Evolutionary conservation across 1,284 basidiomycete genomes (phyloP), one percentile per base, ranked within the genome.

Genomic region (Anthracocystis panici-leucophaei): DNA sequence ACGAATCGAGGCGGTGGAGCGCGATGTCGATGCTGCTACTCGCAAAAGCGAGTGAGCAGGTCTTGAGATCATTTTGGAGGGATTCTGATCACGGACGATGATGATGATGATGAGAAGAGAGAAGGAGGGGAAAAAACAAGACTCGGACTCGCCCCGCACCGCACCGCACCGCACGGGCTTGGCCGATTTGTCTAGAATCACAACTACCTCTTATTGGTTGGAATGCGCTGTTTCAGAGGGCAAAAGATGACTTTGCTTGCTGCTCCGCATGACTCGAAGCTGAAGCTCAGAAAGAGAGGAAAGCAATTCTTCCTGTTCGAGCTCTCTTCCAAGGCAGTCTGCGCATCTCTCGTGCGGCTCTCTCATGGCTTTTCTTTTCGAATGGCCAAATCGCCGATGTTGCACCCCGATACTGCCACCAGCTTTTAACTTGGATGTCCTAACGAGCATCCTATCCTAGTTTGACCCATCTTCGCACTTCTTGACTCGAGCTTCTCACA

Each of bases 41-140:
- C 68, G 62, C 58, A 71, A 27, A 35, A 71, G 58, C 58, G 68
- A 71, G 45, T 31, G 33, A 27, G 63, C 68, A 55, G 58, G 58
- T 71, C 68, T 61, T n/a, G 68, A 65, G 55, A 71, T 65, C 68
- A 71, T 71, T 45, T 55, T 71, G 62, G n/a, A 10, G 20, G 21
- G 11, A 8, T 20, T 20, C 11, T 16, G 51, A 38, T 38, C 35
- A 38, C 35, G 35, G 35, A 16, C 12, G 50, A 33, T 42, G 59
- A 33, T 54, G 50, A 23, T 25, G 25, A 27, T 9, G 42, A 51
- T 38, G 44, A 49, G 20, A 16, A 21, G 46, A 7, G 23, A 40
- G 38, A 54, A 6, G n/a, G 16, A 41, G 14, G 14, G 5, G 27
- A 27, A 29, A 16, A 27, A 20, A 14, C n/a, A 20, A 42, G 51